Evolutionary conservation across 2,329 filamentous ascomycete species (phyloP).

Genomic region (Emmonsiellopsis sp.): DNA sequence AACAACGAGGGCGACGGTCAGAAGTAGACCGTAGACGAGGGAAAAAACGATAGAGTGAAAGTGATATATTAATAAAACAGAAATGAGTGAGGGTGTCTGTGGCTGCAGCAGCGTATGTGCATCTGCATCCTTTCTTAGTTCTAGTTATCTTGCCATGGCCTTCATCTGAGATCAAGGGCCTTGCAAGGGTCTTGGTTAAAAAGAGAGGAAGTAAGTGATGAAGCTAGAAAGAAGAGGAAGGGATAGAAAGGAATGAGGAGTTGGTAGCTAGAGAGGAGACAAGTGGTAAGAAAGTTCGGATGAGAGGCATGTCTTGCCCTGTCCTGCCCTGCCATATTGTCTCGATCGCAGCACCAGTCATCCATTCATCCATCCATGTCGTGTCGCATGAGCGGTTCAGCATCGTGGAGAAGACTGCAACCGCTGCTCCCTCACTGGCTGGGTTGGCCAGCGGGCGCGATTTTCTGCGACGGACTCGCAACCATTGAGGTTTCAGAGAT

Average conservation of each 20-base stretch:
- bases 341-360: background rate
- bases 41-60: background rate
- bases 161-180: background rate
- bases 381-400: background rate
- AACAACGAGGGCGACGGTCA: background rate
- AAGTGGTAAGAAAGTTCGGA: background rate
- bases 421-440: background rate
- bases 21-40: background rate
- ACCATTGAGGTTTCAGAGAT: constrained; percentile 4
- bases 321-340: too few relatives aligned
- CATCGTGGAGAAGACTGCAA: constrained; percentile 1
- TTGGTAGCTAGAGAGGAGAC: background rate
- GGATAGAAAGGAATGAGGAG: background rate
- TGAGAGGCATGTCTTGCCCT: too few relatives aligned
- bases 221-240: background rate
- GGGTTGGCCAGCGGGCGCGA: background rate
- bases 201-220: background rate
- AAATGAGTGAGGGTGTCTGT: background rate
- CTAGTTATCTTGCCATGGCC: background rate
- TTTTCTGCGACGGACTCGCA: constrained; percentile 1
- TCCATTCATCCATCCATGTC: background rate
- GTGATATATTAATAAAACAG: background rate
- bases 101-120: background rate
- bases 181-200: background rate
- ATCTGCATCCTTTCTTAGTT: background rate